Base-by-base conservation (phyloP, 768 basidiomycete species). In the Termitomyces sp. region DNA sequence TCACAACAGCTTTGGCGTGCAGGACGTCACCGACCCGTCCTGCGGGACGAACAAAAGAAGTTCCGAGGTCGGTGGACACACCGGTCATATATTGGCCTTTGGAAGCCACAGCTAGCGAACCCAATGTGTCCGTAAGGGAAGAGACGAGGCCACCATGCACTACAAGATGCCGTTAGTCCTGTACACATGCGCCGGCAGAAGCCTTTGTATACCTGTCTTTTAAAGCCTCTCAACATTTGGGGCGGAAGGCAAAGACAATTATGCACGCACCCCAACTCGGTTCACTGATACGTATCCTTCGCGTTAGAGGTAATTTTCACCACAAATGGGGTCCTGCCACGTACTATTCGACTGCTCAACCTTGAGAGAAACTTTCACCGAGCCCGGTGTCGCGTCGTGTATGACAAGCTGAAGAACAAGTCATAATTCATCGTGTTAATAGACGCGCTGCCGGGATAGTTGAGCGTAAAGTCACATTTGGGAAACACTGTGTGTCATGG, bases 81-180 rank as follows among this genome's bases (percentile, higher is more conserved):
- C 91, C 90, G 0, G 91, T 93, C 90, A 91, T 91, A 63, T 73
- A 94, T 9, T 91, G 85, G 3, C 91, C 91, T 58, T 85, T 85
- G 13, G 85, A 81, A 1, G 90, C 88, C 23, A 94, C 82, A n/a
- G 87, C 90, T 16, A 93, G 79, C 1, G 91, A 92, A 3, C 91
- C 91, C 16, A 93, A 69, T 13, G 90, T 91, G 67, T 93, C 91
- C 5, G 91, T 92, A 29, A 94, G 72, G 9, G 91, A 90, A 64
- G 89, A 67, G 59, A 93, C 81, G 35, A 94, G 77, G 20, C 91
- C 91, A 16, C 91, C 91, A 60, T 94, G 91, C 22, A 87, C 87
- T 68, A 76, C 15, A 16, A 16, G 7, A 18, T 40, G 5, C 2
- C 27, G 32, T 57, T 12, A 50, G 49, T 35, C 22, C 29, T 12